phyloP scores from a whole-genome alignment of 805 yeast genomes.

The Nakazawaea molendinolei region DNA sequence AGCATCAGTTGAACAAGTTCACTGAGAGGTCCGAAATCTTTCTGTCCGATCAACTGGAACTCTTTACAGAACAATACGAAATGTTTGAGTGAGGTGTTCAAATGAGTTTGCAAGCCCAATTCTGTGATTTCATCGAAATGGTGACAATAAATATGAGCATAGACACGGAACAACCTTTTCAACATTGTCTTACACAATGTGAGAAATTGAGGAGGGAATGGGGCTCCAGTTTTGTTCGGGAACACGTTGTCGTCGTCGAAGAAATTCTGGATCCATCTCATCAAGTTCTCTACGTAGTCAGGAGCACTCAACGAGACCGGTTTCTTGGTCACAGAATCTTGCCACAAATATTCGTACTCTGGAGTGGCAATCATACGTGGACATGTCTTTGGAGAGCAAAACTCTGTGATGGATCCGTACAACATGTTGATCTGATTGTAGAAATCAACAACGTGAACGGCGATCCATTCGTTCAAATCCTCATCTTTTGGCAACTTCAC shows the following conservation, averaged over 20 bases:
- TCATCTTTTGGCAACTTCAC: constrained; percentile 92
- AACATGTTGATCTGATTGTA: constrained; percentile 95
- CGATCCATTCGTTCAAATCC: constrained; percentile 89
- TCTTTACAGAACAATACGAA: constrained; percentile 83
- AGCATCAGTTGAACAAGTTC: constrained; percentile 73
- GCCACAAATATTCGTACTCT: constrained; percentile 97
- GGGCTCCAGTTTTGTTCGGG: constrained; percentile 87
- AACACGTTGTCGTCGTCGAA: constrained; percentile 87
- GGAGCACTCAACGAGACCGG: constrained; percentile 93
- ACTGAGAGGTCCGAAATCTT: constrained; percentile 89
- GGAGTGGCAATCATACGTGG: constrained; percentile 98
- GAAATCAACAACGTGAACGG: constrained; percentile 96
- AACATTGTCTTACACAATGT: constrained; percentile 77
- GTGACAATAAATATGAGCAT: constrained; percentile 96
- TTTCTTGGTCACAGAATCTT: constrained; percentile 58
- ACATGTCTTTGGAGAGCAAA: constrained; percentile 91
- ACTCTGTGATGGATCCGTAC: constrained; percentile 91
- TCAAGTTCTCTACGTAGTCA: constrained; percentile 84
- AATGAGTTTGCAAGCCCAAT: constrained; percentile 83
- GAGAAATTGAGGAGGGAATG: constrained; percentile 81
- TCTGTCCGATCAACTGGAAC: constrained; percentile 66
- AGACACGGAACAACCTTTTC: constrained; percentile 86
- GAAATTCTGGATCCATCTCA: constrained; percentile 93
- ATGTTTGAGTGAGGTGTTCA: constrained; percentile 92
- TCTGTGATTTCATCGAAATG: constrained; percentile 95